Percentiles rank a stretch among this genome's conserved stretches.
phyloP scores from a whole-genome alignment of 768 basidiomycete species.

The Mycena leptocephala region DNA sequence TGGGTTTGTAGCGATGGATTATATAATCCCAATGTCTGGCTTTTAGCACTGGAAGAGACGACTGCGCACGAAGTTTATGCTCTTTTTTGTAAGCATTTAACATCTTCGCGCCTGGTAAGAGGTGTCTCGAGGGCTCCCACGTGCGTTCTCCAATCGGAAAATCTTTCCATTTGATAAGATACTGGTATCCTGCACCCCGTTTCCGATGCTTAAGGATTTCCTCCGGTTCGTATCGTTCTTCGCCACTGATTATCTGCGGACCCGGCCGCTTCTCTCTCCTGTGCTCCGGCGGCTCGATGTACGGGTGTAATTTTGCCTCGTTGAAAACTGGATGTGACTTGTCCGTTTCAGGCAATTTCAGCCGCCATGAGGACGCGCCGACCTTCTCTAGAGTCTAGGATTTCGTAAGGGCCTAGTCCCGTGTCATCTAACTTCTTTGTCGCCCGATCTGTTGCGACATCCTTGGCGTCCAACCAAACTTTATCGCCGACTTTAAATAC shows the following conservation, averaged over 20 bases:
- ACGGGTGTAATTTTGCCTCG: conserved; percentile 31
- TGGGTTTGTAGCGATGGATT: too few relatives aligned
- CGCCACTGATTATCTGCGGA: too few relatives aligned
- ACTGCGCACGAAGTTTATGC: too few relatives aligned
- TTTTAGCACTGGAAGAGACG: too few relatives aligned
- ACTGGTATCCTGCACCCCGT: neutral
- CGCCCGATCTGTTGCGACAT: too few relatives aligned
- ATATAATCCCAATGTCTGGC: too few relatives aligned
- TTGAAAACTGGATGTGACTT: conserved; percentile 33
- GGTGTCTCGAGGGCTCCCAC: neutral
- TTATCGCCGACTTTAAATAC: neutral
- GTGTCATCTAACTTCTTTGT: too few relatives aligned
- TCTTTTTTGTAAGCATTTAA: neutral
- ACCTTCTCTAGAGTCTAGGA: conserved; percentile 51
- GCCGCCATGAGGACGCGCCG: neutral
- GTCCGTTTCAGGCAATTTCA: neutral
- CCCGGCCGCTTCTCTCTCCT: neutral
- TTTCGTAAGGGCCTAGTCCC: conserved; percentile 45
- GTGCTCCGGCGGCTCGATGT: conserved; percentile 40
- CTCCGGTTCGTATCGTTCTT: too few relatives aligned
- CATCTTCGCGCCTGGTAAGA: neutral
- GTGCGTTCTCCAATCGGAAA: neutral
- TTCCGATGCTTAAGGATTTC: neutral
- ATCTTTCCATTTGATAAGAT: neutral
- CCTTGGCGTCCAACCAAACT: too few relatives aligned